Conservation (phyloP, 768 basidiomycete genomes). For the Porpolomopsis calyptriformis region DNA sequence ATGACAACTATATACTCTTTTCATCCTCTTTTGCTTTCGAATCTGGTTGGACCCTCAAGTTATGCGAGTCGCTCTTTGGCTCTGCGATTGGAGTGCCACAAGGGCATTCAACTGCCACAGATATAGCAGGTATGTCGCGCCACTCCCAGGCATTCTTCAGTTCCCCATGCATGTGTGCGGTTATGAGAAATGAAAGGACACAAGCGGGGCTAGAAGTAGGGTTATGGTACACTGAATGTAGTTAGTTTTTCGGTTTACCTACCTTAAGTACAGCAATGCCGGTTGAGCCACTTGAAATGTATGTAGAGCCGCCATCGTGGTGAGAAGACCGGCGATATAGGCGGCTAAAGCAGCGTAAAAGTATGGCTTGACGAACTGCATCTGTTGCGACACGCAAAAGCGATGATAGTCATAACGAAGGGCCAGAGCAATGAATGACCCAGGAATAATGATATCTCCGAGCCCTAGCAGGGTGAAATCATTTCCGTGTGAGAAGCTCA, state of each 20-base stretch:
- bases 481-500: constrained; percentile 32
- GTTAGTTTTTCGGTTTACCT: constrained; percentile 13
- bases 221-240: neutral
- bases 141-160: constrained; percentile 60
- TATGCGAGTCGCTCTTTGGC: too few species aligned
- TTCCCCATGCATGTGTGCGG: constrained; percentile 57
- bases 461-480: constrained; percentile 88
- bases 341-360: constrained; percentile 59
- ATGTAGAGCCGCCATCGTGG: constrained; percentile 85
- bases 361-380: constrained; percentile 56
- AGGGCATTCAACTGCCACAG: too few species aligned
- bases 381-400: constrained; percentile 19
- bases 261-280: constrained; percentile 87
- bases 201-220: constrained; percentile 52
- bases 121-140: too few species aligned
- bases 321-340: constrained; percentile 62
- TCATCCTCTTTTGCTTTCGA: too few species aligned
- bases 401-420: constrained; percentile 73
- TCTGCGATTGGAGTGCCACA: too few species aligned
- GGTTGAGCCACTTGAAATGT: constrained; percentile 69
- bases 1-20: too few species aligned
- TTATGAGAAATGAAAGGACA: constrained; percentile 55
- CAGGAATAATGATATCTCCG: constrained; percentile 69
- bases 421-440: constrained; percentile 69
- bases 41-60: too few species aligned